Base-by-base conservation (phyloP, 371 early-diverging fungal species). In the Syncephalastrum contaminatum region DNA sequence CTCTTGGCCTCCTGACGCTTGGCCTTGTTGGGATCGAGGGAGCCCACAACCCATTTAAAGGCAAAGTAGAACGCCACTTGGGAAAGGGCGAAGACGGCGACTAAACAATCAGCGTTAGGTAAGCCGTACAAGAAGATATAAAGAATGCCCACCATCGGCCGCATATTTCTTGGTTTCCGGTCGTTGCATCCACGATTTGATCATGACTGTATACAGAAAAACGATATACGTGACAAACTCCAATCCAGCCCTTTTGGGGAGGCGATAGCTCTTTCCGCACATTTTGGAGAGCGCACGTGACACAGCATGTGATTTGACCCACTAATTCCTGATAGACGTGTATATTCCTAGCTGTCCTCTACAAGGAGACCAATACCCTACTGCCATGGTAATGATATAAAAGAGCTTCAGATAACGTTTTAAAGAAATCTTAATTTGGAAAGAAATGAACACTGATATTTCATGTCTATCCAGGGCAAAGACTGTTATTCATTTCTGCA, bases 21-120 rank as follows among this genome's bases (percentile, higher is more conserved):
- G 24, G 83, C 82, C 57, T 78, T 82, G 20, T 72, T 62, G 15
- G 93, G 93, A 77, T 94, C 93, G 47, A 90, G 71, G 0, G 84
- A 81, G 2, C 75, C 66, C 18, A 91, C 74, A 48, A 91, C 80
- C 69, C 82, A 92, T 66, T 89, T 90, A 72, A 92, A 88, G 0
- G 90, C 90, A 81, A 86, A 90, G 68, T 87, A 94, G 56, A 94
- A 87, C 1, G 88, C 88, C 5, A 92, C 88, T 63, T 94, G 92
- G 12, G 91, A 89, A 22, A 91, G 48, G 15, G 89, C 90, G 70
- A 94, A 85, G 15, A 92, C 68, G 21, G 87, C 81, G 43, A 87
- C 89, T 89, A 58, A 2, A 24, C 14, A 27, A n/a, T 25, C n/a
- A 21, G 15, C 25, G n/a, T 46, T 7, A 45, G 36, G 14, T 43